Evolutionary conservation across 352 stramenopile species (phyloP), one percentile per base, ranked within the genome.

Genomic region (Achlya hypogyna): DNA sequence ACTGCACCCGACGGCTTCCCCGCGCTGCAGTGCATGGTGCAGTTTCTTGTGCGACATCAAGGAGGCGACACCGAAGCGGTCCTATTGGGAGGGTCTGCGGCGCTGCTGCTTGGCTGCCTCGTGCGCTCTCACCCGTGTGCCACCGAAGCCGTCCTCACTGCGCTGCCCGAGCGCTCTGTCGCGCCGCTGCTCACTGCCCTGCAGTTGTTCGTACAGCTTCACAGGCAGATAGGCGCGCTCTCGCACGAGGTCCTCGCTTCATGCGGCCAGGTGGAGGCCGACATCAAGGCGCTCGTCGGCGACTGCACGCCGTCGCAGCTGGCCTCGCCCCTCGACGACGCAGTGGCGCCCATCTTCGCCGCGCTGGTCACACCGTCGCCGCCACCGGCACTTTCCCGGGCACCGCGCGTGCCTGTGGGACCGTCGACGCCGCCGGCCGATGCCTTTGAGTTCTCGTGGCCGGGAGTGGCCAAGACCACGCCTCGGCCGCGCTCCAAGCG

Each of bases 171-270:
- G 31, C 29, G 25, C 1, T 89, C 84, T 4, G 73, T 79, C 29
- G 69, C 60, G 0, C 67, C 89, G 5, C 52, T 91, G 16, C 64
- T 91, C 20, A 75, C 81, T 35, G 74, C 79, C 8, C 60, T 93
- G 4, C 64, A 72, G 32, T 81, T 79, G 5, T 93, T 91, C 70
- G 79, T 82, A 0, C 78, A 81, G n/a, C 65, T 93, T 0, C 78
- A 93, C 53, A 82, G 82, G 20, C 84, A 93, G 38, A 81, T 93
- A 54, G 82, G 79, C 14, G 83, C 82, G 1, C 58, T 93, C 38
- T 90, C 84, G 0, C 71, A 75, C 6, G 84, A 91, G 32, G 70
- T 91, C 5, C 79, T 75, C 1, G 72, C 81, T 18, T 89, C 84
- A 0, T 77, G 88, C 51, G 69, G 91, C 1, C 63, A 87, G 18